Conservation (phyloP, 306 rosid species). For the Malus asiatica region DNA sequence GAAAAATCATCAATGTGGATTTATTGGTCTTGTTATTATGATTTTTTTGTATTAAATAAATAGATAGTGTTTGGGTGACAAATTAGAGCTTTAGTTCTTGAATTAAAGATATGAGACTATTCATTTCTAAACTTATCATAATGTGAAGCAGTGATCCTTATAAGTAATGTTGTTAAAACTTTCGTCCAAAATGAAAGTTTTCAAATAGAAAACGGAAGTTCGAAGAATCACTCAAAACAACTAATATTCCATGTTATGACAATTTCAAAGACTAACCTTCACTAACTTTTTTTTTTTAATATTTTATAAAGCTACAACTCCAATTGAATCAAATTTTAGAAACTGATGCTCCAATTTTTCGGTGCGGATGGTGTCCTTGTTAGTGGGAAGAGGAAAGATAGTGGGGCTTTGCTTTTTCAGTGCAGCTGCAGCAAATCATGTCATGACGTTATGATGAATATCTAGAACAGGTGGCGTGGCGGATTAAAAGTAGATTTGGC, state of each 20-base stretch:
- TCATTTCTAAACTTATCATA: too few species aligned
- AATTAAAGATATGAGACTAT: too few species aligned
- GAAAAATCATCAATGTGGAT: background rate
- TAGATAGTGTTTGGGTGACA: background rate
- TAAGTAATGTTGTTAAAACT: too few species aligned
- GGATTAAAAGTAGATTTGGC: background rate
- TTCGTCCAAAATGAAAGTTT: too few species aligned
- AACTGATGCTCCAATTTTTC: background rate
- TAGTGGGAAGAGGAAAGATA: slow-evolving; percentile 40
- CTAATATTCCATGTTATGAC: background rate
- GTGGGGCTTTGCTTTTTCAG: slow-evolving; percentile 38
- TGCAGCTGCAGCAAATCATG: background rate
- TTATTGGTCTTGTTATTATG: background rate
- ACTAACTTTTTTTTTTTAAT: too few species aligned
- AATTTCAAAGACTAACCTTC: too few species aligned
- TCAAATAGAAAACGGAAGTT: too few species aligned
- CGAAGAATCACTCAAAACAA: background rate
- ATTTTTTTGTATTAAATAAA: background rate
- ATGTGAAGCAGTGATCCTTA: too few species aligned
- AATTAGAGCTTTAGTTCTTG: background rate
- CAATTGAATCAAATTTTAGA: too few species aligned
- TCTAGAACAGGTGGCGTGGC: background rate
- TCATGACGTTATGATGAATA: background rate
- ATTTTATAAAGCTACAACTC: background rate
- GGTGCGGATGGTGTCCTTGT: background rate